These are phyloP conservation scores for Penicillium sp. DNA, from an alignment of 2,329 filamentous ascomycete species.

Conservation along the genomic window DNA sequence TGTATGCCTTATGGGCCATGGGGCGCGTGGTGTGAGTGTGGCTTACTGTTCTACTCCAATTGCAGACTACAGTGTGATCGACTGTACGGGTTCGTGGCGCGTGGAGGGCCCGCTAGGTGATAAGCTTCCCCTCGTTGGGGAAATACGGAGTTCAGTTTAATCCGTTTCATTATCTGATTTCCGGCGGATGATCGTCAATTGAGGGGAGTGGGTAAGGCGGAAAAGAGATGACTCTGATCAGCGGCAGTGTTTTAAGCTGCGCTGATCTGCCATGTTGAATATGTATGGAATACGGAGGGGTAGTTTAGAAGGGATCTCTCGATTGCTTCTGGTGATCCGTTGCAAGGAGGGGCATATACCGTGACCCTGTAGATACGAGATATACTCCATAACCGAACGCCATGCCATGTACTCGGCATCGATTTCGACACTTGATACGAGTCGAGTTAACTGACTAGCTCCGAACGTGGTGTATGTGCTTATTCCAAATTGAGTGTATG, in stretches of 20 bases:
- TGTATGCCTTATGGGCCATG: too few species aligned
- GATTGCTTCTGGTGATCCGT: too few species aligned
- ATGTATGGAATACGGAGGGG: background rate
- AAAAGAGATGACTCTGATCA: background rate
- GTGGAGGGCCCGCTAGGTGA: background rate
- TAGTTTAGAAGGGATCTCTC: background rate
- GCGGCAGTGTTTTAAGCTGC: background rate
- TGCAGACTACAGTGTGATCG: background rate
- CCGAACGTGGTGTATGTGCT: background rate
- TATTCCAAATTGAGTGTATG: background rate
- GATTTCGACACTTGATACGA: background rate
- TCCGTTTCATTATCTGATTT: background rate
- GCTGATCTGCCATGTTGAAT: constrained; percentile 5
- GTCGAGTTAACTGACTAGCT: background rate
- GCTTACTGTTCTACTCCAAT: background rate
- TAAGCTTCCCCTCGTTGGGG: background rate
- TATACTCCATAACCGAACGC: background rate
- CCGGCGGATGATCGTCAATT: background rate
- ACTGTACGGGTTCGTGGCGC: background rate
- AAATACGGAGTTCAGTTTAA: background rate
- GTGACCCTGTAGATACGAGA: background rate
- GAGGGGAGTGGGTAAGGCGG: background rate
- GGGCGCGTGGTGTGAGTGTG: too few species aligned
- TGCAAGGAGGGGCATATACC: background rate
- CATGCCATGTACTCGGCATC: background rate